These are phyloP conservation scores for Fomitopsis schrenkii DNA, from an alignment of 1,284 basidiomycete genomes.

Conservation along the genomic window DNA sequence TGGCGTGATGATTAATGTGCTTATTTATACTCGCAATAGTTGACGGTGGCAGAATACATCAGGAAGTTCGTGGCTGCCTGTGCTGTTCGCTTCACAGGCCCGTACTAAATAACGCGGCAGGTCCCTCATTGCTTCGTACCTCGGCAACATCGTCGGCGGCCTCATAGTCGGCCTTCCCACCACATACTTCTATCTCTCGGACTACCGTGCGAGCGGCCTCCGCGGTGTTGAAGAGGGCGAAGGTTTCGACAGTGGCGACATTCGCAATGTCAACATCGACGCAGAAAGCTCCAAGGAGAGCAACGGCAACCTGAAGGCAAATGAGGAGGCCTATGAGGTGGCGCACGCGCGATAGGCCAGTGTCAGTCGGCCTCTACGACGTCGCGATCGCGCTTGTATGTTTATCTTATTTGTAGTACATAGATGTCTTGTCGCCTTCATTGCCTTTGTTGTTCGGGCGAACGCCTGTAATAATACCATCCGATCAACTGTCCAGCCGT, in stretches of 20 bases:
- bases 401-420: neutral
- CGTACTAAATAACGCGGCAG: conserved; percentile 26
- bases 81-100: neutral
- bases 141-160: conserved; percentile 70
- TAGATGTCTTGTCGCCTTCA: neutral
- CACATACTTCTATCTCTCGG: conserved; percentile 55
- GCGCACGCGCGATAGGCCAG: neutral
- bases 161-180: conserved; percentile 60
- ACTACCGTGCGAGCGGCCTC: conserved; percentile 35
- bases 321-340: conserved; percentile 9
- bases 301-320: conserved; percentile 6
- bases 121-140: conserved; percentile 61
- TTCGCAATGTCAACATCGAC: neutral
- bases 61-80: conserved; percentile 45
- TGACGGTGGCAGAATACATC: conserved; percentile 60
- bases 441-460: neutral
- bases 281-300: conserved; percentile 3
- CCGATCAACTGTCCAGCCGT: neutral
- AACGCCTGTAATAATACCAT: neutral
- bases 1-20: neutral
- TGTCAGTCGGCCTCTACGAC: neutral
- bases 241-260: conserved; percentile 10
- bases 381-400: neutral
- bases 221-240: conserved; percentile 36
- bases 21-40: conserved; percentile 26